phyloP scores from a whole-genome alignment of 352 stramenopile species.

The Aphanomyces invadans region DNA sequence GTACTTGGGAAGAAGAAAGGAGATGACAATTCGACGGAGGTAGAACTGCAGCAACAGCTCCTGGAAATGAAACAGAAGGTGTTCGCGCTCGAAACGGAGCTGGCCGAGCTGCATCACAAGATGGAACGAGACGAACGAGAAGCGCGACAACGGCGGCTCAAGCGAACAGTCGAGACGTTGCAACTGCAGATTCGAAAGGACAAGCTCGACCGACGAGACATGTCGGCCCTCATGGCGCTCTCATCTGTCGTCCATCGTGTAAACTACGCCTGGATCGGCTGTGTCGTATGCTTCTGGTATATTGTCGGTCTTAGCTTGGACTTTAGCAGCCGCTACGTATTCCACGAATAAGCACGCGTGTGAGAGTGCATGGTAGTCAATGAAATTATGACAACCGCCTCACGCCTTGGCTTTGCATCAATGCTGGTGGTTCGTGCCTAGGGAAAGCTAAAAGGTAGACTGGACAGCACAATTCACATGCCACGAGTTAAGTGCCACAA shows the following conservation, averaged over 20 bases:
- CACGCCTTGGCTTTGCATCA: neutral
- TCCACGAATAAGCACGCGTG: neutral
- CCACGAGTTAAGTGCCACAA: no score
- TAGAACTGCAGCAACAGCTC: neutral
- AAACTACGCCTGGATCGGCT: neutral
- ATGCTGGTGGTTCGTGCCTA: neutral
- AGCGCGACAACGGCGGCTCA: constrained; percentile 5
- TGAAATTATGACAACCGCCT: neutral
- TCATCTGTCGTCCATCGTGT: neutral
- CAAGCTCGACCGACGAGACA: neutral
- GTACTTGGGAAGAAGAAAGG: constrained; percentile 6
- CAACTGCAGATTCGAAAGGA: constrained; percentile 9
- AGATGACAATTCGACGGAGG: neutral
- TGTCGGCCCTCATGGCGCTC: neutral
- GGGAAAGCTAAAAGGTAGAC: neutral
- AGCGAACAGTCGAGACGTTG: constrained; percentile 4
- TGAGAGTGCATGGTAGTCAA: no score
- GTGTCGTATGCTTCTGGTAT: neutral
- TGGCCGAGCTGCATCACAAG: constrained; percentile 11
- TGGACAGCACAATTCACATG: no score
- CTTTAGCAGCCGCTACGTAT: neutral
- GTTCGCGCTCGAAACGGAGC: neutral
- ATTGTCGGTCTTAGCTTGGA: constrained; percentile 5
- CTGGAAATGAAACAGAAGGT: constrained; percentile 3
- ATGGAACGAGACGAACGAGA: constrained; percentile 9